A percentile compares a stretch with the other conserved stretches of the same genome.
phyloP scores from a whole-genome alignment of 2,329 filamentous ascomycete genomes.

The Leptoxyphium fumago region DNA sequence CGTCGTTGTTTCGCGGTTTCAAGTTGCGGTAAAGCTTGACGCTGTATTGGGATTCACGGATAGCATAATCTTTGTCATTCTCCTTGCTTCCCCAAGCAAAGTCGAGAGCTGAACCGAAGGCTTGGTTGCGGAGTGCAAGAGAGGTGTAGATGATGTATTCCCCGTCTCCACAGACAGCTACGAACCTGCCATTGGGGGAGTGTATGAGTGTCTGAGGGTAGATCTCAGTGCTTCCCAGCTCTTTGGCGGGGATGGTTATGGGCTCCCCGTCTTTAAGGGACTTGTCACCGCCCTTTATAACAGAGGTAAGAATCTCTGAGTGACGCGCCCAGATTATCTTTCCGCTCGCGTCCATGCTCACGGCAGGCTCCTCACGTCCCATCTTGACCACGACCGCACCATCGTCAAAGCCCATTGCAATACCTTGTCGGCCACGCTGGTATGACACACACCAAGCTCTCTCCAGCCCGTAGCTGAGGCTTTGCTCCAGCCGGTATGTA shows the following conservation, averaged over 20 bases:
- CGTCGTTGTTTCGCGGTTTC: conserved; percentile 70
- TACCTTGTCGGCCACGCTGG: conserved; percentile 83
- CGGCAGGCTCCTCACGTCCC: conserved; percentile 89
- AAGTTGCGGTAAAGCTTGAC: conserved; percentile 99
- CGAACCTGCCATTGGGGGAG: conserved; percentile 88
- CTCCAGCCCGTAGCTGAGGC: conserved; percentile 87
- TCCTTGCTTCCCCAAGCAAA: conserved; percentile 97
- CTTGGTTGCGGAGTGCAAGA: conserved; percentile 91
- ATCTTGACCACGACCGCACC: conserved; percentile 96
- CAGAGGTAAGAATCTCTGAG: conserved; percentile 85
- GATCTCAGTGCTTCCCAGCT: conserved; percentile 88
- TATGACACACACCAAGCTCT: conserved; percentile 96
- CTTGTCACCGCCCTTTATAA: conserved; percentile 83
- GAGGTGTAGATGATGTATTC: conserved; percentile 99
- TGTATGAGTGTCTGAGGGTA: conserved; percentile 91
- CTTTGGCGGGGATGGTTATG: conserved; percentile 77
- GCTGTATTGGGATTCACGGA: conserved; percentile 82
- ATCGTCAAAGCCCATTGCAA: conserved; percentile 94
- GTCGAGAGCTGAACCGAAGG: conserved; percentile 86
- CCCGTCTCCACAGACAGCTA: conserved; percentile 83
- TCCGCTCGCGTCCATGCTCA: conserved; percentile 91
- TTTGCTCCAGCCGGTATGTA: conserved; percentile 91
- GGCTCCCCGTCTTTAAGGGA: conserved; percentile 77
- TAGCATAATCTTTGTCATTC: conserved; percentile 96
- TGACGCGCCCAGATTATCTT: conserved; percentile 95